phyloP scores from a whole-genome alignment of 768 basidiomycete species.

The Pilatotrama ljubarskyi region DNA sequence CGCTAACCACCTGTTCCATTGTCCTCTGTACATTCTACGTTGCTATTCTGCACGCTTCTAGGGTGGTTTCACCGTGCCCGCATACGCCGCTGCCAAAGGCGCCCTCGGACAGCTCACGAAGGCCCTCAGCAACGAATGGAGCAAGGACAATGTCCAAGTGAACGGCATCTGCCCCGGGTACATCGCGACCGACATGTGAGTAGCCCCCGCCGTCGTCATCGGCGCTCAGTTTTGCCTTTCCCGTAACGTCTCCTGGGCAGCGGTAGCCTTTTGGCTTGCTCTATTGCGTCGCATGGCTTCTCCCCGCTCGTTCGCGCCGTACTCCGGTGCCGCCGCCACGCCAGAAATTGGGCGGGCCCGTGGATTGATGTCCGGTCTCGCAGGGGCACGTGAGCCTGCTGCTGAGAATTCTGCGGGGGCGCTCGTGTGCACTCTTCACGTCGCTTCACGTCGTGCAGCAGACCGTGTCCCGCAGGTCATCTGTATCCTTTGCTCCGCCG shows the following conservation, averaged over 20 bases:
- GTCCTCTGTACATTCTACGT: not conserved
- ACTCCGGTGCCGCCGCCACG: not conserved
- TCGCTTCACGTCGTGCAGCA: not conserved
- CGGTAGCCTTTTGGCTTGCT: conserved; percentile 19
- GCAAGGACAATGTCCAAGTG: conserved; percentile 82
- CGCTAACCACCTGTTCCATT: not conserved
- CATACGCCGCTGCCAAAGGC: conserved; percentile 91
- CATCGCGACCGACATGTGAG: conserved; percentile 84
- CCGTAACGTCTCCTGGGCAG: conserved; percentile 14
- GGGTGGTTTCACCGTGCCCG: conserved; percentile 75
- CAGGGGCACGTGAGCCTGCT: conserved; percentile 2
- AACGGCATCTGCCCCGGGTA: conserved; percentile 90
- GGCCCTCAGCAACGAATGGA: conserved; percentile 93
- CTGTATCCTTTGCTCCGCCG: not conserved
- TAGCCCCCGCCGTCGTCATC: conserved; percentile 14
- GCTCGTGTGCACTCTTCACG: not conserved
- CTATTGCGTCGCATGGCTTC: not conserved
- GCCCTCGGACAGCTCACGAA: conserved; percentile 85
- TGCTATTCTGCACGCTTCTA: conserved; percentile 23
- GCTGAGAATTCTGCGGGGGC: not conserved
- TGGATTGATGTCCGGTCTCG: not conserved
- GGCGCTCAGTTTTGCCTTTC: conserved; percentile 14
- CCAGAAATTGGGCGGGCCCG: not conserved
- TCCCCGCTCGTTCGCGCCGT: not conserved
- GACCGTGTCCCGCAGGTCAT: not conserved